These are phyloP conservation scores for Colletotrichum melonis DNA, from an alignment of 2,329 filamentous ascomycete species.

Conservation along the genomic window DNA sequence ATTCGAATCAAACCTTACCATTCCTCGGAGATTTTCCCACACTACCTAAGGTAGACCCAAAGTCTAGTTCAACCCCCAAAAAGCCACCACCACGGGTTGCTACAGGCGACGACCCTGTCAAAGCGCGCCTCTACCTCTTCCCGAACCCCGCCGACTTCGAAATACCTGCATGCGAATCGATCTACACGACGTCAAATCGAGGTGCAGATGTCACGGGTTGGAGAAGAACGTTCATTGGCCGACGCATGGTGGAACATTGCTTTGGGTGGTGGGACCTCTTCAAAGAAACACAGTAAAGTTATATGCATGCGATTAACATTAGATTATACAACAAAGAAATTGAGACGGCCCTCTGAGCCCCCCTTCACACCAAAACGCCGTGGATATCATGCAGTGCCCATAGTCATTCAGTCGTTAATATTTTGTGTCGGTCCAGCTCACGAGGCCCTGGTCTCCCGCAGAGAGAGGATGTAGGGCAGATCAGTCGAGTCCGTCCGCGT, in stretches of 20 bases:
- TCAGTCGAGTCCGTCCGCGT: constrained; percentile 46
- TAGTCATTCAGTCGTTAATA: constrained; percentile 31
- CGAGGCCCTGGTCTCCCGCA: constrained; percentile 30
- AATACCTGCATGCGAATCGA: background rate
- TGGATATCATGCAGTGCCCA: constrained; percentile 33
- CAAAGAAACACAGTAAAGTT: background rate
- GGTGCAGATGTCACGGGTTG: constrained; percentile 6
- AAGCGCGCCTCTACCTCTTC: background rate
- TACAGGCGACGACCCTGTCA: constrained; percentile 10
- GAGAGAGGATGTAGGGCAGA: constrained; percentile 48
- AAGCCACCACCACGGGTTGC: constrained; percentile 17
- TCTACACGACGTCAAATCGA: background rate
- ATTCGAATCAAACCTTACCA: background rate
- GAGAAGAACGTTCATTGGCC: background rate
- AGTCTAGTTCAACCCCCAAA: background rate
- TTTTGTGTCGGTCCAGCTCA: constrained; percentile 20
- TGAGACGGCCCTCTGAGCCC: background rate
- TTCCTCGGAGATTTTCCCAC: constrained; percentile 3
- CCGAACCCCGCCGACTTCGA: background rate
- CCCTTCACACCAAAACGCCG: constrained; percentile 19
- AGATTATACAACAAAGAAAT: constrained; percentile 20
- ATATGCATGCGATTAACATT: constrained; percentile 22
- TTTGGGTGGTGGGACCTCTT: background rate
- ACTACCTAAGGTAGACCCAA: background rate
- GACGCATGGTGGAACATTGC: background rate